Conservation (phyloP, 805 yeast genomes). For the Candida khao-thaluensis region DNA sequence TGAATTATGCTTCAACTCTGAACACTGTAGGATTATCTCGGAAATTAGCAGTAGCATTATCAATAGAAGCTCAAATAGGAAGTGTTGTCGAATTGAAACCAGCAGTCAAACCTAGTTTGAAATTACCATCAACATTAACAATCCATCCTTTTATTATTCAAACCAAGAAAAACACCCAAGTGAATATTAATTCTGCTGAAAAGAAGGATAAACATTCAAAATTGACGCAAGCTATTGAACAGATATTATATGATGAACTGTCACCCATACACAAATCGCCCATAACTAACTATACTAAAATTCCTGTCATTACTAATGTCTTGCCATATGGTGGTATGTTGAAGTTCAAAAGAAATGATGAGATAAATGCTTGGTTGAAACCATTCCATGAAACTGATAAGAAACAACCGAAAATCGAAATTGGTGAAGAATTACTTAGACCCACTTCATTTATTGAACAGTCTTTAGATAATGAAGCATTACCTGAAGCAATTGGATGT, state of each 20-base stretch:
- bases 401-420: conserved; percentile 38
- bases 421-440: conserved; percentile 50
- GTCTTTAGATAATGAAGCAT: not conserved
- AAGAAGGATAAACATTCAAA: conserved; percentile 27
- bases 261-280: conserved; percentile 29
- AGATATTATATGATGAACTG: conserved; percentile 18
- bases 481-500: conserved; percentile 53
- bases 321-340: conserved; percentile 63
- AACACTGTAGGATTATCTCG: conserved; percentile 53
- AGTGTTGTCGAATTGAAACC: conserved; percentile 52
- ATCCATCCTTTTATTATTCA: conserved; percentile 57
- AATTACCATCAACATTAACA: conserved; percentile 39
- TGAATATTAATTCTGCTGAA: conserved; percentile 27
- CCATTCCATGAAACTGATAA: conserved; percentile 26
- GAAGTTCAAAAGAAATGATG: conserved; percentile 48
- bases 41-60: conserved; percentile 55
- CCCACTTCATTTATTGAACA: conserved; percentile 39
- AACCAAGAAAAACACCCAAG: conserved; percentile 29
- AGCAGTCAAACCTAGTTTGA: conserved; percentile 34
- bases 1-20: conserved; percentile 33
- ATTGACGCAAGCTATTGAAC: conserved; percentile 20
- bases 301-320: conserved; percentile 48
- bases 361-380: conserved; percentile 41
- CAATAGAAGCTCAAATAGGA: conserved; percentile 50
- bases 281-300: conserved; percentile 49